Base-by-base conservation (phyloP, 345 rosid genomes). In the Linum trigynum region DNA sequence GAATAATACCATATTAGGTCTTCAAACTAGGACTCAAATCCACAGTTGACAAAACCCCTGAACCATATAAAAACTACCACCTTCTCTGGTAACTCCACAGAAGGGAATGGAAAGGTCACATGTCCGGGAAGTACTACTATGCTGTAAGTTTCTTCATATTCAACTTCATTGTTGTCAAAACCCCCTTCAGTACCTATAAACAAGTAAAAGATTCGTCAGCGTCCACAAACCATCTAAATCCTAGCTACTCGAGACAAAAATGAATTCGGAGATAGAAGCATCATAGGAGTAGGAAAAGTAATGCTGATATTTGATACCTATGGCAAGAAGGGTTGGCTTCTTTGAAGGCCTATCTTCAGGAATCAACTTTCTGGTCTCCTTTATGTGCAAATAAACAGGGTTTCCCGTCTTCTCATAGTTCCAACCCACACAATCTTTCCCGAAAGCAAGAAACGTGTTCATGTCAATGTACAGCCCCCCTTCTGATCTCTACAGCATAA, bases 1-100 rank as follows among this genome's bases (percentile, higher is more conserved):
- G 65, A 23, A 50, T 32, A 23, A 23, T 11, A 65, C 3, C 15
- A 50, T 1, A 36, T 68, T 23, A 23, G 32, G 16, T 35, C 37
- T 57, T 9, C 14, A 48, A 48, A 48, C 53, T 48, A 9, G 11
- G 2, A 48, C 53, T 48, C 14, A 1, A 48, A 15, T 9, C 14
- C 14, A 48, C 12, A 8, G 15, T 36, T 61, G 59, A 15, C 15
- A 7, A 9, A 59, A 23, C 38, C 9, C 17, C 16, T 4, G 16
- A 38, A 62, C 61, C 32, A 55, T 45, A 57, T 4, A 7, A 17
- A 17, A 11, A 2, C 48, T 4, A 39, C 65, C 67, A 95, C 99
- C 99, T 95, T 95, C 82, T 95, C 99, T 17, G 98, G 99, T 76
- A 95, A 77, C 75, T 91, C 95, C 74, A 95, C 91, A 9, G 88